These are phyloP conservation scores for Cercophora newfieldiana DNA, from an alignment of 495 filamentous ascomycete species.

Conservation along the genomic window DNA sequence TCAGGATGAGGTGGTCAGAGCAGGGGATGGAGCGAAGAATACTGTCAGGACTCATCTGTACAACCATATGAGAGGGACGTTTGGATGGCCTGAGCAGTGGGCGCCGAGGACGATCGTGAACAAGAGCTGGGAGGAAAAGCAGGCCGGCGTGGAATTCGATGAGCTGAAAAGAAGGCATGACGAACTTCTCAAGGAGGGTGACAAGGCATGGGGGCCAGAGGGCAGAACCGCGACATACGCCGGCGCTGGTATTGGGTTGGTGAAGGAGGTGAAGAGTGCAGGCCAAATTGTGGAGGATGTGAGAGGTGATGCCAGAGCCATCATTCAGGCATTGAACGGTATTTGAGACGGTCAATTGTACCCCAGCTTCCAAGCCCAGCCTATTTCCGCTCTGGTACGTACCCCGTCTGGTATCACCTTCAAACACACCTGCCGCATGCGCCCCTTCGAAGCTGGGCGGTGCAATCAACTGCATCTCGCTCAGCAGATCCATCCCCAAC, in stretches of 20 bases:
- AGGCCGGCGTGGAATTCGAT: conserved; percentile 54
- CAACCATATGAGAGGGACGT: conserved; percentile 67
- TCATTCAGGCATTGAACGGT: conserved; percentile 45
- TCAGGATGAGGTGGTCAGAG: conserved; percentile 79
- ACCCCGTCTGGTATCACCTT: too few species aligned
- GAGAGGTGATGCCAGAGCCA: conserved; percentile 60
- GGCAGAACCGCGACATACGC: conserved; percentile 74
- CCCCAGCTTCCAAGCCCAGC: too few species aligned
- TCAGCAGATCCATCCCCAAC: too few species aligned
- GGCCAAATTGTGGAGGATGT: conserved; percentile 67
- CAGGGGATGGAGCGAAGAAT: conserved; percentile 60
- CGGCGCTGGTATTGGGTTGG: conserved; percentile 58
- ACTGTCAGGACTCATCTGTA: conserved; percentile 71
- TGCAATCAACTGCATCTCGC: too few species aligned
- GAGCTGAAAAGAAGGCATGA: conserved; percentile 63
- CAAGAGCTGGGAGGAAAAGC: conserved; percentile 57
- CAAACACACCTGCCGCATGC: too few species aligned
- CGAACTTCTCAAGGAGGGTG: conserved; percentile 51
- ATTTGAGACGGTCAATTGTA: too few species aligned
- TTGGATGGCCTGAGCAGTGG: conserved; percentile 66
- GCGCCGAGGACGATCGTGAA: conserved; percentile 65
- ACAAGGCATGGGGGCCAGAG: conserved; percentile 61
- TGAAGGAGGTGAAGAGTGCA: conserved; percentile 66
- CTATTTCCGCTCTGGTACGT: too few species aligned
- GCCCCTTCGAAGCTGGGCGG: too few species aligned